phyloP scores from a whole-genome alignment of 1,284 basidiomycete genomes.

The Cutaneotrichosporon curvatum region DNA sequence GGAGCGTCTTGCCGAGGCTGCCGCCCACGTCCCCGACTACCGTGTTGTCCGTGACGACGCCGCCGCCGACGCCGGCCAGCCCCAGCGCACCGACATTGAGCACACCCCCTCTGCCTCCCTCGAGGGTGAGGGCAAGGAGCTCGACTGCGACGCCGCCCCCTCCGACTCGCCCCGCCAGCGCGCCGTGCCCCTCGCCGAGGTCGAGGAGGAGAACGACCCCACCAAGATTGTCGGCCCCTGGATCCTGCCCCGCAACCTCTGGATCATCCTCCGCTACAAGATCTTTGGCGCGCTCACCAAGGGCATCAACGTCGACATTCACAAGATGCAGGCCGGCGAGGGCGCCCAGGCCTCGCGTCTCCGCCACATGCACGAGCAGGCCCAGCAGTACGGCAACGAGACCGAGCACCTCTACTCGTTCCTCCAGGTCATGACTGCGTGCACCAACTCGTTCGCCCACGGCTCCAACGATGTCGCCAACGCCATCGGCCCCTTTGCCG shows the following conservation, averaged over 20 bases:
- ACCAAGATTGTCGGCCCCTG: slow-evolving; percentile 31
- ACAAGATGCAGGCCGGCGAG: slow-evolving; percentile 39
- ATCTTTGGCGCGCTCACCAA: slow-evolving; percentile 28
- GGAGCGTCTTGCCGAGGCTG: slow-evolving; percentile 12
- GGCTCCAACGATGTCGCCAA: slow-evolving; percentile 47
- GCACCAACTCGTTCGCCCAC: slow-evolving; percentile 51
- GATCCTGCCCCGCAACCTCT: slow-evolving; percentile 46
- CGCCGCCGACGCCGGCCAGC: background rate
- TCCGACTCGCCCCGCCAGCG: slow-evolving; percentile 3
- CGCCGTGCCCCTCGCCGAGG: slow-evolving; percentile 21
- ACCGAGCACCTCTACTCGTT: slow-evolving; percentile 51
- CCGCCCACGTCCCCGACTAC: slow-evolving; percentile 45
- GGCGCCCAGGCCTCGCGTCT: slow-evolving; percentile 37
- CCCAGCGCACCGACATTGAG: background rate
- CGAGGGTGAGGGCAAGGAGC: slow-evolving; percentile 6
- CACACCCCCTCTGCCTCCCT: background rate
- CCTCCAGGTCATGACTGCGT: slow-evolving; percentile 52
- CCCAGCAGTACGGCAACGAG: slow-evolving; percentile 49
- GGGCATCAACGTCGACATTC: slow-evolving; percentile 42
- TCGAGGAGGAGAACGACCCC: slow-evolving; percentile 23
- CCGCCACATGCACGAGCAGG: slow-evolving; percentile 42
- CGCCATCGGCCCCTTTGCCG: slow-evolving; percentile 43
- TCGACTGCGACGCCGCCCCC: slow-evolving; percentile 5
- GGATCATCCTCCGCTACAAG: slow-evolving; percentile 44
- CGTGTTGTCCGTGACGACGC: slow-evolving; percentile 28